Percentiles rank a stretch among this genome's conserved stretches.
Evolutionary conservation across 768 basidiomycete species (phyloP).

Genomic region (Pleurotus ostreatus): DNA sequence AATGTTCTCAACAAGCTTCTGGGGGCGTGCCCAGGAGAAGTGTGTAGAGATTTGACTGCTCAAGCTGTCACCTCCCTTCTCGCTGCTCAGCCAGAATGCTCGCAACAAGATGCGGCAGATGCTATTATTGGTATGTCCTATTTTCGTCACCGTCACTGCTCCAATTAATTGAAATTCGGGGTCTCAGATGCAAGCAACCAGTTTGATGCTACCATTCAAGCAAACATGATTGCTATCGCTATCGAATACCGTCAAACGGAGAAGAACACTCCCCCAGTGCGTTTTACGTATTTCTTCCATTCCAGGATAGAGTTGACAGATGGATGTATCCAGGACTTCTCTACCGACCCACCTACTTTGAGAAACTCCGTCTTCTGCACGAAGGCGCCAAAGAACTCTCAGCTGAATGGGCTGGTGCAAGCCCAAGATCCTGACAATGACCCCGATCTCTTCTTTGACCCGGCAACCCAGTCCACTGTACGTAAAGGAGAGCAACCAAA

Average conservation of each 20-base stretch:
- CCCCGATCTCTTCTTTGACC: slow-evolving; percentile 49
- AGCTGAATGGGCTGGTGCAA: slow-evolving; percentile 47
- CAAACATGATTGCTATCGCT: slow-evolving; percentile 49
- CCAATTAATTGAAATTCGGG: neutral
- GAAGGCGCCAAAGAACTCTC: slow-evolving; percentile 43
- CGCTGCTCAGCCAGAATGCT: slow-evolving; percentile 47
- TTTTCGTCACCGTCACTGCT: too few relatives aligned
- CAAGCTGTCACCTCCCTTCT: slow-evolving; percentile 48
- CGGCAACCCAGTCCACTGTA: slow-evolving; percentile 35
- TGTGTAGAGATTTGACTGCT: slow-evolving; percentile 48
- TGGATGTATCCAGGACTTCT: slow-evolving; percentile 39
- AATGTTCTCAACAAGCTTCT: slow-evolving; percentile 40
- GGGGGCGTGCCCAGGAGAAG: slow-evolving; percentile 41
- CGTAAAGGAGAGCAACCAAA: slow-evolving; percentile 43
- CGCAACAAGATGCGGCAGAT: slow-evolving; percentile 57
- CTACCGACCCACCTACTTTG: slow-evolving; percentile 41
- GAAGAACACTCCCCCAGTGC: slow-evolving; percentile 57
- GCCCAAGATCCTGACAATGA: slow-evolving; percentile 51
- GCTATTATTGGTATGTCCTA: slow-evolving; percentile 43
- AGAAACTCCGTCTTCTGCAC: slow-evolving; percentile 59
- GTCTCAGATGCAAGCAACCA: slow-evolving; percentile 45
- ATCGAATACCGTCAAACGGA: slow-evolving; percentile 50
- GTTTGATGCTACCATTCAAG: slow-evolving; percentile 46
- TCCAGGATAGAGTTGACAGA: neutral
- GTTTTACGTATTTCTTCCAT: slow-evolving; percentile 10